Evolutionary conservation across 2,329 filamentous ascomycete species (phyloP).

Genomic region (Waltergamsia citrina): DNA sequence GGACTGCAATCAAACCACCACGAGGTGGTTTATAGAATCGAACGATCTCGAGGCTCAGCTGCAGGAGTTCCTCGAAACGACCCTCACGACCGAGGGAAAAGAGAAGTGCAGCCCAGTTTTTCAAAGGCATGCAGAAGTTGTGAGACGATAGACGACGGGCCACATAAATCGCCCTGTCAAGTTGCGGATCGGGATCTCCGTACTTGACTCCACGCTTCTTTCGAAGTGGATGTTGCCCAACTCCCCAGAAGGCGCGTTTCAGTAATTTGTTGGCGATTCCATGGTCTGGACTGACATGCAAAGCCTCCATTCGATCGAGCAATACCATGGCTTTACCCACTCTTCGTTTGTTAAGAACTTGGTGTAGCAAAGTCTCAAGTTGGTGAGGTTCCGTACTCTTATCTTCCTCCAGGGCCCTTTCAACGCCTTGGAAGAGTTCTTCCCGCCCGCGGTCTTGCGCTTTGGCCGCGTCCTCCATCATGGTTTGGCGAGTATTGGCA

Average conservation of each 20-base stretch:
- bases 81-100: slow-evolving; percentile 32
- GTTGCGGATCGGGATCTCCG: slow-evolving; percentile 9
- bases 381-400: slow-evolving; percentile 8
- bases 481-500: slow-evolving; percentile 23
- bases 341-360: slow-evolving; percentile 8
- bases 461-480: slow-evolving; percentile 22
- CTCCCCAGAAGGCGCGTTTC: slow-evolving; percentile 12
- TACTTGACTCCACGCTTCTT: slow-evolving; percentile 7
- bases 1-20: slow-evolving; percentile 28
- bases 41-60: slow-evolving; percentile 31
- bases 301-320: slow-evolving; percentile 21
- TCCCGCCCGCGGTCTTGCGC: slow-evolving; percentile 27
- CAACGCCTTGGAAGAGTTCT: slow-evolving; percentile 33
- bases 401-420: neutral
- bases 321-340: slow-evolving; percentile 14
- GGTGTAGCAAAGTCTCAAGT: slow-evolving; percentile 13
- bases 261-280: slow-evolving; percentile 16
- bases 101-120: slow-evolving; percentile 33
- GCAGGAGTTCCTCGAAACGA: slow-evolving; percentile 33
- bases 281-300: slow-evolving; percentile 16
- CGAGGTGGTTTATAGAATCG: slow-evolving; percentile 22
- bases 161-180: slow-evolving; percentile 20
- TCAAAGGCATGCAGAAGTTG: slow-evolving; percentile 22
- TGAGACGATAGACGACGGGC: slow-evolving; percentile 17
- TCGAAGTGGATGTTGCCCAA: slow-evolving; percentile 16